A percentile compares a stretch with the other conserved stretches of the same genome.
Evolutionary conservation across 768 basidiomycete species (phyloP).

Genomic region (Phylloporus arenicola): DNA sequence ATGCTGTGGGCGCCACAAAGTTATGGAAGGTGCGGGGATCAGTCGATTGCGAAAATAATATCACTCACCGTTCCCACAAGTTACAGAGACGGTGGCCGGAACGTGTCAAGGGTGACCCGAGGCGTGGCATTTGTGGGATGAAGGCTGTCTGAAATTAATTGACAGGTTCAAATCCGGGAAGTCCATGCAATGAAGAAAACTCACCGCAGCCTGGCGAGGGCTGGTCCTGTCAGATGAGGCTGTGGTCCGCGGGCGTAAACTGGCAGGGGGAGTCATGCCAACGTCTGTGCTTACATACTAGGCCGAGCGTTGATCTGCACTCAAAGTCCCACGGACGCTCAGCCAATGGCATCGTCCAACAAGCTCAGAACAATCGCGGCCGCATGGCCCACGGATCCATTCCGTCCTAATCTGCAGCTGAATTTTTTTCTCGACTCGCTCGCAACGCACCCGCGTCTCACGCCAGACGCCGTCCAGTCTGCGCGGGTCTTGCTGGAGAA

Average conservation of each 20-base stretch:
- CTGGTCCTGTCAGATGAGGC: background rate
- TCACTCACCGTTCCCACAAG: background rate
- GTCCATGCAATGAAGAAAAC: conserved; percentile 5
- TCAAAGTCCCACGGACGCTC: conserved; percentile 6
- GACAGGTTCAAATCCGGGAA: background rate
- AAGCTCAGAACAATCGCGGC: conserved; percentile 51
- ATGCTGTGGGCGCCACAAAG: background rate
- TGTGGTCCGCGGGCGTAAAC: background rate
- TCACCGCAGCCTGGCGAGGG: background rate
- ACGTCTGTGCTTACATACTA: background rate
- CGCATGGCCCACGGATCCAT: conserved; percentile 66
- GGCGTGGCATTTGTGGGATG: background rate
- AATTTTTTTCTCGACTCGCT: conserved; percentile 59
- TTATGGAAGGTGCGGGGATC: background rate
- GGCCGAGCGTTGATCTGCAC: background rate
- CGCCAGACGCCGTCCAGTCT: conserved; percentile 54
- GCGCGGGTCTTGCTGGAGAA: conserved; percentile 52
- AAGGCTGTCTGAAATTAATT: background rate
- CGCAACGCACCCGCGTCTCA: conserved; percentile 63
- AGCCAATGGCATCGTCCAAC: conserved; percentile 26
- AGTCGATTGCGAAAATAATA: background rate
- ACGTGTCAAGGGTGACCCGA: background rate
- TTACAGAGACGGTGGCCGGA: background rate
- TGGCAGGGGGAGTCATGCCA: background rate
- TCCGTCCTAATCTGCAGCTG: conserved; percentile 73